Conservation (phyloP, 1,284 basidiomycete genomes). For the Chalciporus sp. region DNA sequence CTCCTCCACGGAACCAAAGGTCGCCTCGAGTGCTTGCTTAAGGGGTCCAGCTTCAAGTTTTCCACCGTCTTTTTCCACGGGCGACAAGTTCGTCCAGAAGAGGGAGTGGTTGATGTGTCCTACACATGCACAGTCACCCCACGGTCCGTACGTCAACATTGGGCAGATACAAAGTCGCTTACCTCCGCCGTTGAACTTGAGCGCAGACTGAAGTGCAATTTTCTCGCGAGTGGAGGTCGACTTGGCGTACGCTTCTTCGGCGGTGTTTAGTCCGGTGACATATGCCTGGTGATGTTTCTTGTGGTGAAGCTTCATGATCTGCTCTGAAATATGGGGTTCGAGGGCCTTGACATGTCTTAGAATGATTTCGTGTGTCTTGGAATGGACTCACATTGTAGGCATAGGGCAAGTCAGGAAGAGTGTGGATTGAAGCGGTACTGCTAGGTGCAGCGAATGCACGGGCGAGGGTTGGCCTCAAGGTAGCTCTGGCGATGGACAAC, state of each 20-base stretch:
- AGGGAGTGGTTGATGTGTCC: slow-evolving; percentile 91
- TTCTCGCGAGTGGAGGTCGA: slow-evolving; percentile 72
- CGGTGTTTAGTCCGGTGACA: slow-evolving; percentile 89
- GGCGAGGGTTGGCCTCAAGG: slow-evolving; percentile 43
- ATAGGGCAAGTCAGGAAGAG: slow-evolving; percentile 89
- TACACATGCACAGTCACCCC: slow-evolving; percentile 28
- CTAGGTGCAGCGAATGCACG: slow-evolving; percentile 41
- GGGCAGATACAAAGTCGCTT: slow-evolving; percentile 24
- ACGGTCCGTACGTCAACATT: background rate
- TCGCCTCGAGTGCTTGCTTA: slow-evolving; percentile 78
- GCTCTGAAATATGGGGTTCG: slow-evolving; percentile 73
- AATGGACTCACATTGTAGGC: slow-evolving; percentile 72
- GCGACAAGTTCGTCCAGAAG: slow-evolving; percentile 97
- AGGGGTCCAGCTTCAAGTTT: slow-evolving; percentile 74
- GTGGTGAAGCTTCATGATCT: slow-evolving; percentile 95
- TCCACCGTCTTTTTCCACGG: slow-evolving; percentile 61
- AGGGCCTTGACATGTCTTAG: slow-evolving; percentile 49
- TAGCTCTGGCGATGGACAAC: slow-evolving; percentile 48
- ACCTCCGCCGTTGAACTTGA: slow-evolving; percentile 94
- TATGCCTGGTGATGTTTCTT: slow-evolving; percentile 95
- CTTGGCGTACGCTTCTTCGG: slow-evolving; percentile 82
- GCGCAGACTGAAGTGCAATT: slow-evolving; percentile 83
- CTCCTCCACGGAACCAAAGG: slow-evolving; percentile 84
- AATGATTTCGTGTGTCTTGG: too few relatives aligned
- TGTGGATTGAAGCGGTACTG: slow-evolving; percentile 52